phyloP scores from a whole-genome alignment of 129 eudicot genomes.

The Centrapalus pauciflorus region DNA sequence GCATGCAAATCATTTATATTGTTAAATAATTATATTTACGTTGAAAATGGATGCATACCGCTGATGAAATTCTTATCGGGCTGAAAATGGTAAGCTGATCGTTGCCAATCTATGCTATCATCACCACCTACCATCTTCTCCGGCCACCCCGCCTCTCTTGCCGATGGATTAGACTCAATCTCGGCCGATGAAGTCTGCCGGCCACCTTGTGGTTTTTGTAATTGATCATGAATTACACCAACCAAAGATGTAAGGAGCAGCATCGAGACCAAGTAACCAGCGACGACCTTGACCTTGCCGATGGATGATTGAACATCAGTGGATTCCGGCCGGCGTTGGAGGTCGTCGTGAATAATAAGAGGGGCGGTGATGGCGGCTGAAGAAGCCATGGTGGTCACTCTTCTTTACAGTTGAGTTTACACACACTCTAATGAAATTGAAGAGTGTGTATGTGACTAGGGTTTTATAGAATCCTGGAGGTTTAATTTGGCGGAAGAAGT shows the following conservation, averaged over 20 bases:
- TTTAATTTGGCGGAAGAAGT: not conserved
- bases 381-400: conserved; percentile 12
- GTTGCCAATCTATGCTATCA: conserved; percentile 19
- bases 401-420: too few relatives aligned
- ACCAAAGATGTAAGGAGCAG: conserved; percentile 13
- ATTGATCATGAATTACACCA: not conserved
- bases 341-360: not conserved
- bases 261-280: not conserved
- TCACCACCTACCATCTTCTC: not conserved
- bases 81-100: conserved; percentile 26
- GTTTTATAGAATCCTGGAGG: not conserved
- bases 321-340: not conserved
- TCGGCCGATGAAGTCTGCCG: not conserved
- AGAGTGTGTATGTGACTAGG: not conserved
- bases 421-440: not conserved
- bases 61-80: conserved; percentile 21
- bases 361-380: conserved; percentile 9
- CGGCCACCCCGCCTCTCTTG: conserved; percentile 2
- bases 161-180: not conserved
- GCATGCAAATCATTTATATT: too few relatives aligned
- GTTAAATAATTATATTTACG: too few relatives aligned
- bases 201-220: conserved; percentile 14
- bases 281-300: conserved; percentile 1
- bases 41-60: conserved; percentile 5
- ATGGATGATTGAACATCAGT: not conserved